phyloP scores from a whole-genome alignment of 2,329 filamentous ascomycete species.

The Colletotrichum sp. region DNA sequence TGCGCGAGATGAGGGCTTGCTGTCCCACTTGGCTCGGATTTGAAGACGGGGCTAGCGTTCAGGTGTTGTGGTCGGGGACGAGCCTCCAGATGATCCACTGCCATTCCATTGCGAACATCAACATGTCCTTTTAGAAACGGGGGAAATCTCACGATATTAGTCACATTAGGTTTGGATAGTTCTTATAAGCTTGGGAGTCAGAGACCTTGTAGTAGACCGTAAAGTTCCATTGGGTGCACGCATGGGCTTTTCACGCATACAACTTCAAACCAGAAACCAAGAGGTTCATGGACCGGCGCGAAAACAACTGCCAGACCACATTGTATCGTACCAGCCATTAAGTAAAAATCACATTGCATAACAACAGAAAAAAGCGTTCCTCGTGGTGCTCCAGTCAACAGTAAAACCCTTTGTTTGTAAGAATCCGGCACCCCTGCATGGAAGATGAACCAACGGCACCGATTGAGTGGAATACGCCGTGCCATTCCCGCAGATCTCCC shows the following conservation, averaged over 20 bases:
- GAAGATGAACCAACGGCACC: not conserved
- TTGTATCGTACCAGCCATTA: fast-evolving
- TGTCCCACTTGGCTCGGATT: not conserved
- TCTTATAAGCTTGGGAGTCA: fast-evolving
- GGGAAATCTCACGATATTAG: not conserved
- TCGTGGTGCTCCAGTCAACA: not conserved
- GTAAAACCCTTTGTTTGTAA: not conserved
- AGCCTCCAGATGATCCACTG: not conserved
- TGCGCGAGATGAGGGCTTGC: not conserved
- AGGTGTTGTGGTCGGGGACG: not conserved
- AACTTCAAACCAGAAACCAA: not conserved
- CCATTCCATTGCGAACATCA: not conserved
- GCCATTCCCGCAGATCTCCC: constrained; percentile 9
- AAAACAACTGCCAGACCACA: fast-evolving
- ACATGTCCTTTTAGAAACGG: not conserved
- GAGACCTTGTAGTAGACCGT: not conserved
- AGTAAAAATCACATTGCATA: fast-evolving
- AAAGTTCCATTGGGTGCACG: not conserved
- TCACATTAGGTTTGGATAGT: not conserved
- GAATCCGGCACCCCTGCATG: not conserved
- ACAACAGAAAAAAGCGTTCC: not conserved
- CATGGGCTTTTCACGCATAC: not conserved
- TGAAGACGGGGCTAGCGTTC: not conserved
- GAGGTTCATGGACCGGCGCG: not conserved
- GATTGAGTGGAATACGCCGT: not conserved